phyloP scores from a whole-genome alignment of 164 flowering plant species.

The Vitis rotundifolia region DNA sequence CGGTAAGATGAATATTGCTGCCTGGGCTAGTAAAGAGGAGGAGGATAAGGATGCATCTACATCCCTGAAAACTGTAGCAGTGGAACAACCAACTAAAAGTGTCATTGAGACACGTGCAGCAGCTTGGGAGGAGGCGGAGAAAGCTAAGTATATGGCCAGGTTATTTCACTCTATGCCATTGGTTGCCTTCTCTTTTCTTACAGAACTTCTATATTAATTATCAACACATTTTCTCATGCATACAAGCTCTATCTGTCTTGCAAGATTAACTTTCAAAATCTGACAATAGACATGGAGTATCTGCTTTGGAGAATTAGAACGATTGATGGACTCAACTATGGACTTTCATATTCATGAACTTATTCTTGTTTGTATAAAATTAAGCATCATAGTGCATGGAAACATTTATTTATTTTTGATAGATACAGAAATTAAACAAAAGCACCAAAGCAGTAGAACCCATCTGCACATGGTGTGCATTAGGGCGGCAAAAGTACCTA shows the following conservation, averaged over 20 bases:
- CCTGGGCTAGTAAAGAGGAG: slow-evolving; percentile 90
- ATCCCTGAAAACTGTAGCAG: slow-evolving; percentile 38
- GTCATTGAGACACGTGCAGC: slow-evolving; percentile 71
- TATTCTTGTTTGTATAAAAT: no score
- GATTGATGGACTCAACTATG: no score
- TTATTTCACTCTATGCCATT: slow-evolving; percentile 17
- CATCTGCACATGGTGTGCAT: no score
- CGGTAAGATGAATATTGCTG: slow-evolving; percentile 84
- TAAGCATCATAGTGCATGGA: no score
- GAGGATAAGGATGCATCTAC: slow-evolving; percentile 63
- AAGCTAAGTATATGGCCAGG: slow-evolving; percentile 85
- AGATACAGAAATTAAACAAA: no score
- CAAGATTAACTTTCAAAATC: no score
- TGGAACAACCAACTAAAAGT: slow-evolving; percentile 41
- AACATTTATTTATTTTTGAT: no score
- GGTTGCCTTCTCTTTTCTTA: neutral
- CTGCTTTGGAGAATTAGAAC: no score
- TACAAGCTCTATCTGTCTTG: neutral
- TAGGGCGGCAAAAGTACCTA: no score
- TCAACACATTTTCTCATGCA: neutral
- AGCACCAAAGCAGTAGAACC: no score
- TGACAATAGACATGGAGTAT: no score
- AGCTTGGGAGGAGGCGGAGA: slow-evolving; percentile 95
- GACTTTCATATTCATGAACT: no score
- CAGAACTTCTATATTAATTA: neutral